Evolutionary conservation across 2,329 filamentous ascomycete species (phyloP), one percentile per base, ranked within the genome.

Genomic region (Elsinoe arachidis): DNA sequence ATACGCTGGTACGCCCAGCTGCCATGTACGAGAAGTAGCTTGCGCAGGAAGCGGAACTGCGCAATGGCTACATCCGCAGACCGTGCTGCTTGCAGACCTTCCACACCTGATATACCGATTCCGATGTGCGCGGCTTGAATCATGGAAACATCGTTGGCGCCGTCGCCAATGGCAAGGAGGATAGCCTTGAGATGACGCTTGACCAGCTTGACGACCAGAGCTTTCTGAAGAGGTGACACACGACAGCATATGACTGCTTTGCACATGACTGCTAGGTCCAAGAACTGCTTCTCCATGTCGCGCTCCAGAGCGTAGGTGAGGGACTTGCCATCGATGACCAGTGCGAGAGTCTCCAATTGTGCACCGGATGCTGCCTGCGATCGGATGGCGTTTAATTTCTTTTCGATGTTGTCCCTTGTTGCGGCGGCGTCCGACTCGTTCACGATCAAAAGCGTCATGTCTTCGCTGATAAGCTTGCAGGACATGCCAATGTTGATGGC

Each of bases 401-500:
- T 97, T 63, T 88, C 82, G 23, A 99, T 77, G 66, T 96, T 97
- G 67, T 93, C 87, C 53, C 88, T 80, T 3, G 93, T 97, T 3
- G 84, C 88, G 35, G 80, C 77, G 12, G 90, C 80, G 51, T 76
- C 80, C 65, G 97, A 91, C 69, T 99, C 93, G 67, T 99, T 99
- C 67, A 99, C 81, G 65, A 99, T 96, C 56, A 99, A 77, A 10
- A 99, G 80, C 68, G 93, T 96, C 93, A 99, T 99, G 66, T 99
- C 95, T 73, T 99, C 93, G 63, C 90, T 96, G 60, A 99, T 89
- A 52, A 99, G 81, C 74, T 97, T 97, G 75, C 93, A 99, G 70
- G 90, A 96, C 93, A 99, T 99, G 62, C 95, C 93, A 64, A 99
- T 99, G 71, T 99, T 99, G 80, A 99, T 99, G 58, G 93, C 93